Conservation (phyloP, 164 flowering plant genomes). For the Cinnamomum chago region DNA sequence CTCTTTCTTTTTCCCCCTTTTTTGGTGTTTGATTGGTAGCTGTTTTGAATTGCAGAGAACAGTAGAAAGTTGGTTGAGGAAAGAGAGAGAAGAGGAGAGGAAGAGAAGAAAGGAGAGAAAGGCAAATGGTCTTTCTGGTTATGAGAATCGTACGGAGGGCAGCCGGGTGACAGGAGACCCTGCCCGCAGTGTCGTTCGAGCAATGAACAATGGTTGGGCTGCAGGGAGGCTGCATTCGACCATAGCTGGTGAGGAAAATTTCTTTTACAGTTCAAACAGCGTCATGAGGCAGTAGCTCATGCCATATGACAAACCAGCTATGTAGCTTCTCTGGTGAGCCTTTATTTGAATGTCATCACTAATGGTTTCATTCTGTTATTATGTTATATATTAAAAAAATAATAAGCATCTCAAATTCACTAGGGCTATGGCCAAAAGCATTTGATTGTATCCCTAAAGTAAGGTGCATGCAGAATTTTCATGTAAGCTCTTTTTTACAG, state of each 20-base stretch:
- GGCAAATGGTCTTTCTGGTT: constrained; percentile 66
- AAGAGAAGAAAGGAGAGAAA: constrained; percentile 71
- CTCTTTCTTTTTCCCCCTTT: too few species aligned
- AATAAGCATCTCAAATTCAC: too few species aligned
- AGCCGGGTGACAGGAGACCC: constrained; percentile 71
- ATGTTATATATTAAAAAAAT: too few species aligned
- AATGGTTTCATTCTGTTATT: too few species aligned
- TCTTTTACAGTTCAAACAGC: constrained; percentile 64
- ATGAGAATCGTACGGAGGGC: constrained; percentile 51
- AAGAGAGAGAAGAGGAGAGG: constrained; percentile 86
- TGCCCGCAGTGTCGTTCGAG: constrained; percentile 47
- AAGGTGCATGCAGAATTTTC: too few species aligned
- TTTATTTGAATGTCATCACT: too few species aligned
- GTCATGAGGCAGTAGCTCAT: constrained; percentile 53
- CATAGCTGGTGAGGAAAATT: constrained; percentile 87
- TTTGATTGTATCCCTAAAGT: too few species aligned
- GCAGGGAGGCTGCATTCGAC: constrained; percentile 86
- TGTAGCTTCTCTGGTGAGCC: too few species aligned
- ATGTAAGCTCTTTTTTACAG: too few species aligned
- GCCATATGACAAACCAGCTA: background rate
- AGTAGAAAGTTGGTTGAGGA: constrained; percentile 93
- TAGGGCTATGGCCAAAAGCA: too few species aligned
- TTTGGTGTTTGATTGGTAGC: background rate
- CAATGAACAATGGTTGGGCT: constrained; percentile 94
- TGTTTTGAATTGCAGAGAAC: constrained; percentile 55